Percentiles rank a stretch among this genome's conserved stretches.
phyloP scores from a whole-genome alignment of 2,329 filamentous ascomycete genomes.

The Epichloe elymi region DNA sequence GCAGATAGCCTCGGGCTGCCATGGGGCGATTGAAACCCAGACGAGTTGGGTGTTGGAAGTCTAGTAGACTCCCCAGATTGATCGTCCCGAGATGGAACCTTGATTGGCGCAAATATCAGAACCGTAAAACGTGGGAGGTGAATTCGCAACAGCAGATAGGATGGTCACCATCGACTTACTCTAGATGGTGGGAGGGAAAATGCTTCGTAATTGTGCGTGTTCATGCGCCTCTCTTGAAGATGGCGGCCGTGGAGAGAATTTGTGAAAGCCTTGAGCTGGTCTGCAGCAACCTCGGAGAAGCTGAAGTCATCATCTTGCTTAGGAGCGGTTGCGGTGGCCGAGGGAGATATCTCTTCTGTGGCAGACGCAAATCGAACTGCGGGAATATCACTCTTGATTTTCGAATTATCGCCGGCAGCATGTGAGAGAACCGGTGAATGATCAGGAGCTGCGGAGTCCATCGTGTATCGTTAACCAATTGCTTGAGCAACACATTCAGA shows the following conservation, averaged over 20 bases:
- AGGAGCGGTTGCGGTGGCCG: constrained; percentile 28
- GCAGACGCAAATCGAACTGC: constrained; percentile 60
- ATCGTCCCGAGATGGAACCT: constrained; percentile 50
- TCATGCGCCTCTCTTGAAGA: constrained; percentile 71
- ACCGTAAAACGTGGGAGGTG: not conserved
- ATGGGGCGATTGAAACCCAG: constrained; percentile 48
- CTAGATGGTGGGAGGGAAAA: constrained; percentile 76
- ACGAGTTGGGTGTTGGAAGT: constrained; percentile 51
- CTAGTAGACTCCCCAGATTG: constrained; percentile 47
- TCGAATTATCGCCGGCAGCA: constrained; percentile 9
- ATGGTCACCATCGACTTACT: constrained; percentile 40
- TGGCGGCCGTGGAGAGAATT: constrained; percentile 59
- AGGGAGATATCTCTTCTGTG: constrained; percentile 50
- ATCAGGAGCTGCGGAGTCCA: constrained; percentile 1
- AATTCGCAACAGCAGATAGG: constrained; percentile 2
- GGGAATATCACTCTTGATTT: constrained; percentile 18
- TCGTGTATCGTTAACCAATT: not conserved
- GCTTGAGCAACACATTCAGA: not conserved
- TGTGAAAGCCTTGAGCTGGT: constrained; percentile 59
- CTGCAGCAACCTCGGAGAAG: constrained; percentile 33
- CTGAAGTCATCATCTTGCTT: constrained; percentile 14
- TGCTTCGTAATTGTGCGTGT: constrained; percentile 80
- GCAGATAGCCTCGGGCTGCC: constrained; percentile 54
- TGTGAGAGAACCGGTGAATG: not conserved
- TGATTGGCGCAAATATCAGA: not conserved